Base-by-base conservation (phyloP, 306 rosid species). In the Glycyrrhiza uralensis region DNA sequence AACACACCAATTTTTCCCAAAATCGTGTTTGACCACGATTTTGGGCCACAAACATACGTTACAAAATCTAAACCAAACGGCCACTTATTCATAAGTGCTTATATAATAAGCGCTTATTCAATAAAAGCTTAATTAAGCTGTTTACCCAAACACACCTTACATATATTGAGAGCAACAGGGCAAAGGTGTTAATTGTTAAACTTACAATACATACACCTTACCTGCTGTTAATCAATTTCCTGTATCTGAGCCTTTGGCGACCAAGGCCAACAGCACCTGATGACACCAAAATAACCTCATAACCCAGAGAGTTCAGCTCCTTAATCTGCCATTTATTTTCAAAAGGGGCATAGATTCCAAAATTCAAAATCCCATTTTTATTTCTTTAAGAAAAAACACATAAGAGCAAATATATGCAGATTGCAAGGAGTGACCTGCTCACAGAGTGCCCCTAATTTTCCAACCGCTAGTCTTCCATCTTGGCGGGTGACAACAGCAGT, bases 221-320 rank as follows among this genome's bases (percentile, higher is more conserved):
- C 99, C 99, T 95, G 95, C 96, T 95, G 77, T 95, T 86, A 66
- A 95, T 38, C 51, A 95, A 79, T 80, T 81, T 88, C 83, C 99
- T 80, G 71, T 82, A 89, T 81, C 85, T 80, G 12, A 95, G 99
- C 85, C 93, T 85, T 74, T 95, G 99, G 71, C 99, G 96, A 76
- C 99, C 99, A 33, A 95, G 90, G 29, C 99, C 99, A 71, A 91
- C 99, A 76, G 99, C 99, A 52, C 99, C 99, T 0, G 97, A 95
- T 9, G 99, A 89, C 84, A 95, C 99, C 87, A 95, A 72, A 82
- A 95, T 88, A 72, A 95, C 71, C 84, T 95, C 99, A 46, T 77
- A 89, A 24, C 96, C 99, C 59, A 77, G 87, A 76, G 83, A 71
- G 75, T 79, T 91, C 69, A 95, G 76, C 66, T 91, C 93, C 91